phyloP scores from a whole-genome alignment of 805 yeast species.

The Cyberlindnera mississippiensis region DNA sequence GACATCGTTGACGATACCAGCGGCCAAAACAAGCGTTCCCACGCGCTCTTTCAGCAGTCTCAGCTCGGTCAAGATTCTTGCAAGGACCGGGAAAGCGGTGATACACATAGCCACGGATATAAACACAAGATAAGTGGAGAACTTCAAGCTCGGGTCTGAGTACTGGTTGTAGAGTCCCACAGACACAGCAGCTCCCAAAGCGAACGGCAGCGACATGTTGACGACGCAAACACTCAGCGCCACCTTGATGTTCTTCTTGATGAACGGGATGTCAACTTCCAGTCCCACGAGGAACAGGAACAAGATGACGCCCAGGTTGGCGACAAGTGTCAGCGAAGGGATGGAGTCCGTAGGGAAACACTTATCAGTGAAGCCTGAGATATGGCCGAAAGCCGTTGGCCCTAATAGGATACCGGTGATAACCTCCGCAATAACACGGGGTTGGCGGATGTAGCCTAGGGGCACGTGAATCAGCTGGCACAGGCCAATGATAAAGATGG shows the following conservation, averaged over 20 bases:
- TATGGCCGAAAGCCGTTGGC: conserved; percentile 69
- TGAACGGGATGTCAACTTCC: conserved; percentile 69
- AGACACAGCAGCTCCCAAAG: conserved; percentile 69
- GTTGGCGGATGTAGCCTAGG: conserved; percentile 60
- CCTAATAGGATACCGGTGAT: conserved; percentile 72
- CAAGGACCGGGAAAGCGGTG: conserved; percentile 83
- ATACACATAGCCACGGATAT: conserved; percentile 81
- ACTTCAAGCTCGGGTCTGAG: conserved; percentile 39
- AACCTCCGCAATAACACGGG: conserved; percentile 79
- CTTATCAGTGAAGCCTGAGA: conserved; percentile 59
- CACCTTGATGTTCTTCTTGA: conserved; percentile 53
- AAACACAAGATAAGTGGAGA: conserved; percentile 74
- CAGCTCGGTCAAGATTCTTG: conserved; percentile 71
- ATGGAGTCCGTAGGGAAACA: conserved; percentile 64
- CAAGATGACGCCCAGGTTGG: conserved; percentile 71
- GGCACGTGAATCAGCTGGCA: conserved; percentile 63
- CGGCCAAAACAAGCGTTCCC: conserved; percentile 70
- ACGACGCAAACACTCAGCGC: conserved; percentile 68
- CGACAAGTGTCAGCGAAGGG: conserved; percentile 60
- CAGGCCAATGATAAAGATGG: conserved; percentile 52
- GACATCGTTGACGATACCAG: conserved; percentile 78
- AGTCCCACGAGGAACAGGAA: conserved; percentile 74
- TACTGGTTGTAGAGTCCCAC: conserved; percentile 46
- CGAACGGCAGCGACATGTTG: conserved; percentile 78
- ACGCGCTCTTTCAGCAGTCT: conserved; percentile 68